Evolutionary conservation across 208 protist species (phyloP).

Genomic region (Leishmania gerbilli): DNA sequence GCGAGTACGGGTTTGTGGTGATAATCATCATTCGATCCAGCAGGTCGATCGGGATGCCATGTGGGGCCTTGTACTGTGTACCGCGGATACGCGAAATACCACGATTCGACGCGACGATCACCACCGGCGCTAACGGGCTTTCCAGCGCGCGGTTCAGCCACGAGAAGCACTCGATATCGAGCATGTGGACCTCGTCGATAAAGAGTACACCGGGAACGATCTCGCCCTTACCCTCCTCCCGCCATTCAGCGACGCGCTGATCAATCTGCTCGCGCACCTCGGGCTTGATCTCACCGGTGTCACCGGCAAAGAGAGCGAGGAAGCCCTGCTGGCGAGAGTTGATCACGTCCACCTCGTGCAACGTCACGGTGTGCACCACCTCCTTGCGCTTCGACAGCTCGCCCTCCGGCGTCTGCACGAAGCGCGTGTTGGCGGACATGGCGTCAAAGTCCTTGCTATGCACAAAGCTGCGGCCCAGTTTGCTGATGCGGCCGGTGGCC

Average conservation of each 20-base stretch:
- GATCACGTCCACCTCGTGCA: constrained; percentile 99
- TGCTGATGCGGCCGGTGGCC: constrained; percentile 97
- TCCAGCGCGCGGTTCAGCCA: constrained; percentile 99
- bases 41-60: constrained; percentile 99
- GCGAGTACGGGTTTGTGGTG: constrained; percentile 95
- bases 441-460: constrained; percentile 97
- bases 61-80: constrained; percentile 97
- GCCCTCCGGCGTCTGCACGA: constrained; percentile 98
- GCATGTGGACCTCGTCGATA: constrained; percentile 99
- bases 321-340: constrained; percentile 99
- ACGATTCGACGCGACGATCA: constrained; percentile 99
- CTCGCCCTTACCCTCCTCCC: constrained; percentile 99
- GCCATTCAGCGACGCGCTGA: constrained; percentile 99
- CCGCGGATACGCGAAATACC: constrained; percentile 99
- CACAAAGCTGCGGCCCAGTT: constrained; percentile 98
- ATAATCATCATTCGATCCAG: constrained; percentile 99
- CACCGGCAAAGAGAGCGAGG: constrained; percentile 99
- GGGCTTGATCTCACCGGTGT: constrained; percentile 99
- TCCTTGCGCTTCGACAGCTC: constrained; percentile 99
- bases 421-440: constrained; percentile 93
- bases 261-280: constrained; percentile 99
- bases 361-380: constrained; percentile 99
- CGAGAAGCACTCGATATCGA: constrained; percentile 99
- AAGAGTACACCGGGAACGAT: constrained; percentile 99
- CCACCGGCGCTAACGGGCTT: constrained; percentile 97